These are phyloP conservation scores for Arctium minus DNA, from an alignment of 129 eudicot species.

Conservation along the genomic window DNA sequence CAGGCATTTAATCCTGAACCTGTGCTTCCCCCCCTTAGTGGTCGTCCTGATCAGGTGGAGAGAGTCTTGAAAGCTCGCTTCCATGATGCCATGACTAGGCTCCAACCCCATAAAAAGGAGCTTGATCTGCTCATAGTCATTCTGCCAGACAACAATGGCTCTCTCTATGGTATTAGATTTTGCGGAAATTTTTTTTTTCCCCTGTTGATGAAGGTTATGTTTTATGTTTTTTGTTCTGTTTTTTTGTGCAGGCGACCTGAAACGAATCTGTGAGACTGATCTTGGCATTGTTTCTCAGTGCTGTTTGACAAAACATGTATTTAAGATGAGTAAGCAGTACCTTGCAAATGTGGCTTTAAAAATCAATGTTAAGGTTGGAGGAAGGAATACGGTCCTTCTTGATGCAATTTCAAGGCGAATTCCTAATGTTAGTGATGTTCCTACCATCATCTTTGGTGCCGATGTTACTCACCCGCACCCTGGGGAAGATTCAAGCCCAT, in stretches of 20 bases:
- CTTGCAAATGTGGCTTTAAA: constrained; percentile 84
- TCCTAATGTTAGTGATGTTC: constrained; percentile 85
- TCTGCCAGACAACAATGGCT: constrained; percentile 78
- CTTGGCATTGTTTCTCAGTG: constrained; percentile 90
- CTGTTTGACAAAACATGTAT: constrained; percentile 86
- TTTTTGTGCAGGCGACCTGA: constrained; percentile 55
- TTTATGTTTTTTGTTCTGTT: neutral
- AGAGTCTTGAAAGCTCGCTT: constrained; percentile 73
- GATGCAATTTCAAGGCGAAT: constrained; percentile 86
- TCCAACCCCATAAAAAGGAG: constrained; percentile 58
- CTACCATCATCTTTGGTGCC: constrained; percentile 93
- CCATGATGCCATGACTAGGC: constrained; percentile 60
- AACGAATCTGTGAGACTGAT: constrained; percentile 92
- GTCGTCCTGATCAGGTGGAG: constrained; percentile 83
- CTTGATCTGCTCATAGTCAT: constrained; percentile 77
- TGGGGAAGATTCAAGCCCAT: constrained; percentile 92
- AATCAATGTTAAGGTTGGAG: constrained; percentile 92
- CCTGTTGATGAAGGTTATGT: neutral
- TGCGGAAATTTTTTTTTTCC: neutral
- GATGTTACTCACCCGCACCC: constrained; percentile 92
- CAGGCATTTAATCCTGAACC: constrained; percentile 85
- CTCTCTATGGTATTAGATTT: constrained; percentile 64
- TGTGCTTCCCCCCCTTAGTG: constrained; percentile 62
- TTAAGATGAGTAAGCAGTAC: constrained; percentile 77
- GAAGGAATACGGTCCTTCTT: constrained; percentile 81